phyloP scores from a whole-genome alignment of 805 yeast genomes.

The Suhomyces emberorum region DNA sequence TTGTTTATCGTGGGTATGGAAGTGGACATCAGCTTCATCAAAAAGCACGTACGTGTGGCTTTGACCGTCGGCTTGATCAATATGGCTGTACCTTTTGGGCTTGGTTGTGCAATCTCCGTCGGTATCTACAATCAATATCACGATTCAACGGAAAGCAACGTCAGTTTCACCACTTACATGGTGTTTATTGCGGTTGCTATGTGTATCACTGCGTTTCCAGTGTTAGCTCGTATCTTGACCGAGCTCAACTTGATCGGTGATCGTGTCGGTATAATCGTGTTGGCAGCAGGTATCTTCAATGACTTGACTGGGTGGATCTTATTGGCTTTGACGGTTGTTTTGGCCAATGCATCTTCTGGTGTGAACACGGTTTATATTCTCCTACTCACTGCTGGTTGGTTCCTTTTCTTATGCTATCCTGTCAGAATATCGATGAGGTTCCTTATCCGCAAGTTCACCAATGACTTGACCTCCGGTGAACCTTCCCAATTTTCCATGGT shows the following conservation, averaged over 20 bases:
- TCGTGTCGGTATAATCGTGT: conserved; percentile 66
- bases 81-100: conserved; percentile 76
- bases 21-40: conserved; percentile 66
- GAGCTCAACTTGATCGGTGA: conserved; percentile 69
- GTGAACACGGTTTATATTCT: conserved; percentile 68
- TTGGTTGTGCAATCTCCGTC: conserved; percentile 68
- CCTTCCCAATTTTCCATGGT: conserved; percentile 63
- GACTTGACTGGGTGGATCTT: conserved; percentile 81
- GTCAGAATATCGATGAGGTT: conserved; percentile 47
- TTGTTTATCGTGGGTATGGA: conserved; percentile 77
- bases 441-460: conserved; percentile 44
- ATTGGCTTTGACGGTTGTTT: conserved; percentile 69
- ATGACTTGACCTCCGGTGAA: conserved; percentile 54
- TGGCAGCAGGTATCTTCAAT: conserved; percentile 80
- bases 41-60: conserved; percentile 58
- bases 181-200: conserved; percentile 81
- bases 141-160: conserved; percentile 17
- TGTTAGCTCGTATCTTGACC: conserved; percentile 71
- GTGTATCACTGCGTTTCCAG: conserved; percentile 86
- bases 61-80: conserved; percentile 65
- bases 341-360: conserved; percentile 70
- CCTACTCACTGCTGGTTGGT: conserved; percentile 67
- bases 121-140: conserved; percentile 63
- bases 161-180: conserved; percentile 67
- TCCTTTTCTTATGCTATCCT: conserved; percentile 55